Percentiles rank a stretch among this genome's conserved stretches.
phyloP scores from a whole-genome alignment of 2,329 filamentous ascomycete species.

The Coniochaeta pulveracea region DNA sequence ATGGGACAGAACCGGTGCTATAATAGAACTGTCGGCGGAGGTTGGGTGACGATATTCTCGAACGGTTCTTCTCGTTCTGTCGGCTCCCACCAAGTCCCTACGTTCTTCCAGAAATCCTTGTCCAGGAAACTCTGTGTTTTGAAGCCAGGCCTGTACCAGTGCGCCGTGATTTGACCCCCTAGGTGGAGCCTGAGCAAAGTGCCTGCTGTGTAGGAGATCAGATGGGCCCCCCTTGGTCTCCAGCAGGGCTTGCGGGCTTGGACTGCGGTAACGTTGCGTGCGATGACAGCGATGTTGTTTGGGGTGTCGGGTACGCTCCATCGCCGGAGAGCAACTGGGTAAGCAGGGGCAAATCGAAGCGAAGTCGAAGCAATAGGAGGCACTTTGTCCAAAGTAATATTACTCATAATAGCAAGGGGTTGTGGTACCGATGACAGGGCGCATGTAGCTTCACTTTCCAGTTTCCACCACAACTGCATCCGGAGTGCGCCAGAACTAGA shows the following conservation, averaged over 20 bases:
- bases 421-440: too few relatives aligned
- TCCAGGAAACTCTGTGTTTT: slow-evolving; percentile 1
- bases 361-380: too few relatives aligned
- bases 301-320: too few relatives aligned
- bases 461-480: too few relatives aligned
- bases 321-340: too few relatives aligned
- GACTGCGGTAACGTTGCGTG: not conserved
- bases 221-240: not conserved
- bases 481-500: slow-evolving; percentile 2
- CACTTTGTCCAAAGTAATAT: too few relatives aligned
- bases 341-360: too few relatives aligned
- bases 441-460: too few relatives aligned
- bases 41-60: not conserved
- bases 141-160: not conserved
- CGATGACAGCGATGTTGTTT: too few relatives aligned
- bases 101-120: slow-evolving; percentile 6
- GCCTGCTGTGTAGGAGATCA: not conserved
- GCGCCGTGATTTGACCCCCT: too few relatives aligned
- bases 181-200: not conserved
- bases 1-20: not conserved
- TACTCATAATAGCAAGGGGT: not conserved
- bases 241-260: not conserved
- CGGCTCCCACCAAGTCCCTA: slow-evolving; percentile 12
- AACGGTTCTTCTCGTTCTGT: slow-evolving; percentile 5
- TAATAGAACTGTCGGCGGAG: slow-evolving; percentile 2